Evolutionary conservation across 1,284 basidiomycete genomes (phyloP).

Genomic region (Papiliotrema flavescens): DNA sequence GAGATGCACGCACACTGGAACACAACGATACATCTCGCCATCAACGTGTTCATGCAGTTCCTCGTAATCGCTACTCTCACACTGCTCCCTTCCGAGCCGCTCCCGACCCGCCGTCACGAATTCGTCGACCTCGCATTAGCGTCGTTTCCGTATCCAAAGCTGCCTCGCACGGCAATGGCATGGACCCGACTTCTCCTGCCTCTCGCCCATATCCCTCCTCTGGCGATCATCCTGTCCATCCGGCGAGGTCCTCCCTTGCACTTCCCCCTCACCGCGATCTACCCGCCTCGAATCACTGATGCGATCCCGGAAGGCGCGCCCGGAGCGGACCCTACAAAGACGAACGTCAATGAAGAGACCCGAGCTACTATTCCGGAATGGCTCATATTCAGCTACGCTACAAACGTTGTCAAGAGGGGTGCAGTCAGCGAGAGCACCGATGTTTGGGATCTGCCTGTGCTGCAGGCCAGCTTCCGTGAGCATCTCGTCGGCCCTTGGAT

Average conservation of each 20-base stretch:
- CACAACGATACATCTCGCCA: conserved; percentile 63
- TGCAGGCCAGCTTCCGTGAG: conserved; percentile 68
- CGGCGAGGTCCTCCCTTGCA: conserved; percentile 70
- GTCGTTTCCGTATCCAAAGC: conserved; percentile 8
- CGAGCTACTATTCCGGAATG: conserved; percentile 59
- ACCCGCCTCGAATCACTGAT: conserved; percentile 60
- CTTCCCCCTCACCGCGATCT: conserved; percentile 66
- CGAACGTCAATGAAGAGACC: conserved; percentile 43
- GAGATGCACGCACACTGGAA: conserved; percentile 57
- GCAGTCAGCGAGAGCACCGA: conserved; percentile 68
- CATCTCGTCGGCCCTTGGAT: not conserved
- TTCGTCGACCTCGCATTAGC: conserved; percentile 8
- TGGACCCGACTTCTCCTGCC: conserved; percentile 48
- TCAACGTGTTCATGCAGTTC: conserved; percentile 58
- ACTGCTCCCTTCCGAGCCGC: conserved; percentile 38
- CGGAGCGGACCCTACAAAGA: conserved; percentile 28
- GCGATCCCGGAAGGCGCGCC: conserved; percentile 26
- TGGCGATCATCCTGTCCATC: conserved; percentile 57
- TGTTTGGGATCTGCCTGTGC: conserved; percentile 77
- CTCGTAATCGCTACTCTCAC: conserved; percentile 48
- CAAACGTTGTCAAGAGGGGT: conserved; percentile 76
- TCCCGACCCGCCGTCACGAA: conserved; percentile 18
- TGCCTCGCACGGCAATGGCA: conserved; percentile 10
- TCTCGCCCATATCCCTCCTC: conserved; percentile 55
- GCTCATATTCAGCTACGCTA: conserved; percentile 75